Conservation (phyloP, 257 asterid species). For the Oldenlandia corymbosa region DNA sequence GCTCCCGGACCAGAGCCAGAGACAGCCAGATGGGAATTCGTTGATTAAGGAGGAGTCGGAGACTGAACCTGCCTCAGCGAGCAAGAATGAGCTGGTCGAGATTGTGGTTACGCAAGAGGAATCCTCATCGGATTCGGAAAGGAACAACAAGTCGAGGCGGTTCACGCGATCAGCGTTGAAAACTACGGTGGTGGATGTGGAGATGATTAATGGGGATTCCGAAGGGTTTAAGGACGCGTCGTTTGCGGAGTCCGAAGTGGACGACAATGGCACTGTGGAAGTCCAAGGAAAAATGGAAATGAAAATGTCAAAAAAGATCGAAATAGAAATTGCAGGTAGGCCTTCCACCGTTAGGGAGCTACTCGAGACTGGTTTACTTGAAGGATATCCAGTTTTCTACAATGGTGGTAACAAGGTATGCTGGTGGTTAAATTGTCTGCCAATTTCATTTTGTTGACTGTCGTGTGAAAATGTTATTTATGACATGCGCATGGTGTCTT, state of each 20-base stretch:
- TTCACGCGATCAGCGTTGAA: slow-evolving; percentile 50
- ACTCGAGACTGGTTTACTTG: slow-evolving; percentile 83
- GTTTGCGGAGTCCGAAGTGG: slow-evolving; percentile 42
- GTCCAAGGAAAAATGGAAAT: slow-evolving; percentile 51
- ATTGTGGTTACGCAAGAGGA: slow-evolving; percentile 56
- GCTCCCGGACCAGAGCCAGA: slow-evolving; percentile 5
- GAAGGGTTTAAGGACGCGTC: slow-evolving; percentile 43
- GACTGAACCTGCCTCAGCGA: not conserved
- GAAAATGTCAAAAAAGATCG: slow-evolving; percentile 64
- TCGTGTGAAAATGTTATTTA: not conserved
- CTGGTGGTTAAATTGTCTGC: not conserved
- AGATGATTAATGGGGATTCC: slow-evolving; percentile 25
- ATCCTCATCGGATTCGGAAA: slow-evolving; percentile 12
- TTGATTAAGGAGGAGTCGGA: slow-evolving; percentile 17
- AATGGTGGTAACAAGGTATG: slow-evolving; percentile 92
- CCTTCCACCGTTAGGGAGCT: slow-evolving; percentile 89
- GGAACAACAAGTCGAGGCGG: slow-evolving; percentile 33
- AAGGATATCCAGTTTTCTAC: slow-evolving; percentile 96
- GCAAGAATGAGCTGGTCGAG: slow-evolving; percentile 42
- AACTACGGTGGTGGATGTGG: slow-evolving; percentile 28
- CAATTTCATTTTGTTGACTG: not conserved
- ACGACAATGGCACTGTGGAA: slow-evolving; percentile 23
- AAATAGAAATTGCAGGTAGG: slow-evolving; percentile 50
- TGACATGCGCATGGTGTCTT: not conserved
- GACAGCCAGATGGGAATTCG: slow-evolving; percentile 24